Evolutionary conservation across 2,329 filamentous ascomycete genomes (phyloP), one percentile per base, ranked within the genome.

Genomic region (Fusarium lyarnte): DNA sequence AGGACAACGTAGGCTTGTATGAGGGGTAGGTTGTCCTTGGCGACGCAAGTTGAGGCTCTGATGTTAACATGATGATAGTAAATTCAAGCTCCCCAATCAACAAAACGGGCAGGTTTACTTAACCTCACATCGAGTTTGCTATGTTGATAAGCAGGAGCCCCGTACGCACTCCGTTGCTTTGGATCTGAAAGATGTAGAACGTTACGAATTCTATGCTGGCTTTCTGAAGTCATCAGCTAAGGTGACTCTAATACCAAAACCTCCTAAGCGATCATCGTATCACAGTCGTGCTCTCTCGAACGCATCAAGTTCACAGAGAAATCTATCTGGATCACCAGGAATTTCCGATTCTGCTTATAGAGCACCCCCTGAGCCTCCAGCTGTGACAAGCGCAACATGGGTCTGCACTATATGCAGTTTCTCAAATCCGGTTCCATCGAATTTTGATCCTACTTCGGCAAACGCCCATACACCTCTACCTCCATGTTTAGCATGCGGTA

Each of bases 91-190:
- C 60, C 92, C 94, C 39, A 91, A 95, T 79, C 94, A 97, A 74
- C 96, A 99, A 81, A 94, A 97, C 84, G 96, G 96, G 57, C 94
- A 98, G 84, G 94, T 96, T 61, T 99, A 99, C 81, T 83, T 99
- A 82, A 99, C 96, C 23, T 97, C 96, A 13, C 95, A 98, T 82
- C 93, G 96, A 58, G 91, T 94, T 69, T 99, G 95, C 85, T 99
- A 98, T 80, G 93, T 99, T 72, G 95, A 98, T 79, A 92, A 94
- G 78, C 88, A 90, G 36, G 92, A 98, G 72, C 94, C 96, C 21
- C 89, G 95, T 71, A 93, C 92, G 79, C 90, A 93, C 81, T 97
- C 95, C 1, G 89, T 95, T 36, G 93, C 93, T 21, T 87, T 99
- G 59, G 93, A 97, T 74, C 84, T 99, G 60, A 97, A 95, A 79